phyloP scores from a whole-genome alignment of 2,329 filamentous ascomycete genomes.

The Akanthomyces dipterigenus region DNA sequence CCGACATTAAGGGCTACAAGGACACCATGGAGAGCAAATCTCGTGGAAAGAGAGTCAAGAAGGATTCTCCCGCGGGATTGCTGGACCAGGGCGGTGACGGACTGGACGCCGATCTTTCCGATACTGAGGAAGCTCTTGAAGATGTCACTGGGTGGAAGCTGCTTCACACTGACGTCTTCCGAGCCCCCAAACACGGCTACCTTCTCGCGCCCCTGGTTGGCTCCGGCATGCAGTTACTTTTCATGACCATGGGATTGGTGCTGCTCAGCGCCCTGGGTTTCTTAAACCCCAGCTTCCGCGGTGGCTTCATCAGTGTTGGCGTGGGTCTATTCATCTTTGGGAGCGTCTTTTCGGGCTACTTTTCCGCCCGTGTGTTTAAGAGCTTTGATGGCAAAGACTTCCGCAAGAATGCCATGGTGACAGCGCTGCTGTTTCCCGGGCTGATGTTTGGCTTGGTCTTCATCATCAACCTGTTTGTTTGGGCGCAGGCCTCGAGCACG shows the following conservation, averaged over 20 bases:
- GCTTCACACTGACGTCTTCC: conserved; percentile 82
- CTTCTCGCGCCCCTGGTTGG: conserved; percentile 75
- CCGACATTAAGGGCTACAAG: conserved; percentile 70
- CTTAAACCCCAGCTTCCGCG: conserved; percentile 81
- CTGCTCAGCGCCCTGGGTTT: conserved; percentile 68
- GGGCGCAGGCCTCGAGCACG: conserved; percentile 82
- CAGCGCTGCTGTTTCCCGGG: conserved; percentile 72
- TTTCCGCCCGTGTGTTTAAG: conserved; percentile 75
- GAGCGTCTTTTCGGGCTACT: conserved; percentile 80
- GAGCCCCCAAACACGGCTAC: conserved; percentile 61
- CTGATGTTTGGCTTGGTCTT: conserved; percentile 69
- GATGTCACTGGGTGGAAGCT: conserved; percentile 86
- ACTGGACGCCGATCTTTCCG: conserved; percentile 51
- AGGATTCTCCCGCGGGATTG: conserved; percentile 51
- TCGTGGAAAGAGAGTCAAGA: conserved; percentile 49
- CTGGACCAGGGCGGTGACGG: conserved; percentile 53
- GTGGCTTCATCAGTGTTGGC: conserved; percentile 79
- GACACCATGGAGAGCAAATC: conserved; percentile 61
- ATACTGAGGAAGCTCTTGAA: conserved; percentile 56
- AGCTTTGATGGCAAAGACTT: conserved; percentile 73
- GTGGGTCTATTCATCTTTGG: conserved; percentile 78
- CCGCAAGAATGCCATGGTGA: conserved; percentile 69
- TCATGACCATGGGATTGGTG: conserved; percentile 70
- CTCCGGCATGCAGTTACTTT: conserved; percentile 79
- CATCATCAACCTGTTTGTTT: conserved; percentile 80